These are phyloP conservation scores for Haematococcus sp. DNA, from an alignment of 139 green algal genomes.

Conservation along the genomic window DNA sequence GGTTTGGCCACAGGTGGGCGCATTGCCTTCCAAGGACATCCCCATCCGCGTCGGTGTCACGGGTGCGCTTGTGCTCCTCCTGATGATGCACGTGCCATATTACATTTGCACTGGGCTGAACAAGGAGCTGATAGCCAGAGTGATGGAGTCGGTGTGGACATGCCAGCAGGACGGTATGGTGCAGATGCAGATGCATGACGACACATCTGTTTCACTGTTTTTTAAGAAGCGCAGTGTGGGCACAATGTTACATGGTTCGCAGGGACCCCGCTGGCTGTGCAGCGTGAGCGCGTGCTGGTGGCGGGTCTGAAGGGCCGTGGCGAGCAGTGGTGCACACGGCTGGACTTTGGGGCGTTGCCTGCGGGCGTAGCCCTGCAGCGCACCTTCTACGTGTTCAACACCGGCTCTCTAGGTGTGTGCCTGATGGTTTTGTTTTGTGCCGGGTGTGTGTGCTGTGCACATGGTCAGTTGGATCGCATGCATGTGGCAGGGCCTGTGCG, in stretches of 20 bases:
- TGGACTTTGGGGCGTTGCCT: conserved; percentile 39
- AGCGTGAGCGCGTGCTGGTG: conserved; percentile 44
- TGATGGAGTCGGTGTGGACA: too few relatives aligned
- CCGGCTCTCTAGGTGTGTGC: conserved; percentile 34
- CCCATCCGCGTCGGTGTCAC: conserved; percentile 51
- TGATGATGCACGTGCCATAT: too few relatives aligned
- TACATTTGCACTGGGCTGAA: too few relatives aligned
- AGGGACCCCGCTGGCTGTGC: conserved; percentile 51
- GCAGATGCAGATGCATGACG: too few relatives aligned
- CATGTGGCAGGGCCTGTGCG: not conserved
- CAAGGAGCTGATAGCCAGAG: too few relatives aligned
- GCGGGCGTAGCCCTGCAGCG: conserved; percentile 16
- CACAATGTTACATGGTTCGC: too few relatives aligned
- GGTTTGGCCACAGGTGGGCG: conserved; percentile 41
- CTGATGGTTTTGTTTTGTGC: not conserved
- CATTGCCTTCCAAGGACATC: conserved; percentile 39
- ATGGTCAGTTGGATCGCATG: too few relatives aligned
- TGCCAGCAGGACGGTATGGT: too few relatives aligned
- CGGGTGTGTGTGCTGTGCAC: not conserved
- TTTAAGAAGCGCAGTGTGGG: too few relatives aligned
- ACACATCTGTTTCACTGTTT: too few relatives aligned
- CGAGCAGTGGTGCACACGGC: conserved; percentile 15
- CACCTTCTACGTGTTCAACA: conserved; percentile 56
- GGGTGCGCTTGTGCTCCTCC: too few relatives aligned
- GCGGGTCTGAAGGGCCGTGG: conserved; percentile 14